Conservation (phyloP, 768 basidiomycete genomes). For the Russula emetica region DNA sequence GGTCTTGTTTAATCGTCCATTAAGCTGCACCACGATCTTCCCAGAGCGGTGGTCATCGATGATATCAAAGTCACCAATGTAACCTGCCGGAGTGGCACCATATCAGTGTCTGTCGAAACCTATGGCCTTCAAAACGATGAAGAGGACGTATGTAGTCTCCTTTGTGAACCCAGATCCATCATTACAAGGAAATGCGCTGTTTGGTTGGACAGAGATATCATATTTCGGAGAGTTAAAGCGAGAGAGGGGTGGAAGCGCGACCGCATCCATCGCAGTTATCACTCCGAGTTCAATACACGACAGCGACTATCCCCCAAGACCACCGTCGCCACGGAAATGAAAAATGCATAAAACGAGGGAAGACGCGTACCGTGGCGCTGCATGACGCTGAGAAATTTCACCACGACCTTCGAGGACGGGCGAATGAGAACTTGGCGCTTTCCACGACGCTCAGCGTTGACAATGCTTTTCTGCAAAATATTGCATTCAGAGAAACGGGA, state of each 20-base stretch:
- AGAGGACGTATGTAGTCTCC: constrained; percentile 44
- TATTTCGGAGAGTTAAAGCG: constrained; percentile 86
- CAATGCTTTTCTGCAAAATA: constrained; percentile 80
- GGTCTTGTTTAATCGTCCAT: constrained; percentile 98
- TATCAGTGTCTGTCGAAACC: constrained; percentile 10
- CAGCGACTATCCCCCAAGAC: not conserved
- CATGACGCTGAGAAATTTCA: constrained; percentile 98
- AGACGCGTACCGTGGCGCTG: constrained; percentile 86
- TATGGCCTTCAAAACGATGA: not conserved
- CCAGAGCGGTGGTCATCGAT: constrained; percentile 98
- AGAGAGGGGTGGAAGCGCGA: constrained; percentile 54
- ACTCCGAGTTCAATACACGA: constrained; percentile 47
- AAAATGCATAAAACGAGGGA: not conserved
- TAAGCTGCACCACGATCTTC: constrained; percentile 97
- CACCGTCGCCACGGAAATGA: not conserved
- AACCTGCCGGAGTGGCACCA: constrained; percentile 48
- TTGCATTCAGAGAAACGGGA: constrained; percentile 12
- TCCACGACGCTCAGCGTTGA: constrained; percentile 99
- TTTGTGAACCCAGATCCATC: constrained; percentile 52
- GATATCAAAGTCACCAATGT: constrained; percentile 98
- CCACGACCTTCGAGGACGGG: constrained; percentile 95
- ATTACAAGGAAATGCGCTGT: constrained; percentile 43
- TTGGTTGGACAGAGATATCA: constrained; percentile 52
- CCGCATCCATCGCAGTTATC: constrained; percentile 83
- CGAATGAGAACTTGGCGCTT: constrained; percentile 99